Conservation (phyloP, 345 rosid species). For the Aurinia saxatilis region DNA sequence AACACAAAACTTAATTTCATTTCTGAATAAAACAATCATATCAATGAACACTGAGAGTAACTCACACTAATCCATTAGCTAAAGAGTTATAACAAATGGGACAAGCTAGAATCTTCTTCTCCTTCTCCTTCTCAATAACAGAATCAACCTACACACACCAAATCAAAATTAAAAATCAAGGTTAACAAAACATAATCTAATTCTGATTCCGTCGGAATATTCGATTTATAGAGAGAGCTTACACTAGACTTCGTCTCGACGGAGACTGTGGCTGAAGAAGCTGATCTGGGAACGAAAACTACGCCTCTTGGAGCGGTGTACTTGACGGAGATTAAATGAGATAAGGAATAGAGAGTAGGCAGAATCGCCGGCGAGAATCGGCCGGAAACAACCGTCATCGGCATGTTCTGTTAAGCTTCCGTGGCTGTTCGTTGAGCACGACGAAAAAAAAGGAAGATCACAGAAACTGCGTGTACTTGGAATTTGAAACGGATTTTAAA, state of each 20-base stretch:
- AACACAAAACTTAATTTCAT: not conserved
- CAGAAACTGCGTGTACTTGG: not conserved
- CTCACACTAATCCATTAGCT: constrained; percentile 43
- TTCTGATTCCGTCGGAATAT: not conserved
- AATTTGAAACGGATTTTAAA: too few relatives aligned
- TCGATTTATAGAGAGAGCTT: not conserved
- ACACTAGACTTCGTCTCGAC: constrained; percentile 44
- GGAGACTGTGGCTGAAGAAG: constrained; percentile 43
- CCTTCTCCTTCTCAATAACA: constrained; percentile 31
- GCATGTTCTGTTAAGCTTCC: not conserved
- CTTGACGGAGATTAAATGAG: constrained; percentile 9
- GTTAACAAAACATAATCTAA: not conserved
- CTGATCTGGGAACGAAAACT: constrained; percentile 20
- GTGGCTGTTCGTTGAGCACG: constrained; percentile 20
- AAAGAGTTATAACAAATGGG: constrained; percentile 68
- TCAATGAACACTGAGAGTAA: constrained; percentile 7
- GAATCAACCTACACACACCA: constrained; percentile 25
- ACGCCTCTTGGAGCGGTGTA: not conserved
- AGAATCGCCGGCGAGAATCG: constrained; percentile 18
- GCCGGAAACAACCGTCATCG: constrained; percentile 18
- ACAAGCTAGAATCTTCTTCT: constrained; percentile 49
- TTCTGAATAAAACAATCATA: not conserved
- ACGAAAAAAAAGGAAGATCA: constrained; percentile 4
- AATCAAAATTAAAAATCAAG: not conserved
- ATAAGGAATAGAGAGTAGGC: constrained; percentile 9